phyloP scores from a whole-genome alignment of 495 filamentous ascomycete genomes.

The Penicillium goetzii region DNA sequence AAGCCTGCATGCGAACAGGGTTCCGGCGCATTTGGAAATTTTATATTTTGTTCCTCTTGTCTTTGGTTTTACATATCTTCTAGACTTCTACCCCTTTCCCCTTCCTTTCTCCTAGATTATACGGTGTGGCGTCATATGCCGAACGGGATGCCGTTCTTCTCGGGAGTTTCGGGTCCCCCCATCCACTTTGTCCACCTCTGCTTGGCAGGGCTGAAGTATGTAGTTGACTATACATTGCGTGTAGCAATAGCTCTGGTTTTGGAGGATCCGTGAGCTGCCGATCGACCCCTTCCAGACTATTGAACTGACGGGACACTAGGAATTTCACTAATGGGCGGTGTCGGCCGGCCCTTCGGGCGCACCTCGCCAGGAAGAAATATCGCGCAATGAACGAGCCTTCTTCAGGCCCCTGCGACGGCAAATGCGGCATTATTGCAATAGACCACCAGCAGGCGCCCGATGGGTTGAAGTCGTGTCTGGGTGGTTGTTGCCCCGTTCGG shows the following conservation, averaged over 20 bases:
- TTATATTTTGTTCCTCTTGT: not conserved
- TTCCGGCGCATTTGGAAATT: slow-evolving; percentile 21
- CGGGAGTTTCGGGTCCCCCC: slow-evolving; percentile 3
- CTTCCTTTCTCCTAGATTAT: not conserved
- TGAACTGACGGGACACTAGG: not conserved
- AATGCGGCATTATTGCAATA: slow-evolving; percentile 13
- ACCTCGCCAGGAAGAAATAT: not conserved
- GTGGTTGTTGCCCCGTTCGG: slow-evolving; percentile 4
- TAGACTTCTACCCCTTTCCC: not conserved
- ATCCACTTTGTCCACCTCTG: not conserved
- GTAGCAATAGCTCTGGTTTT: not conserved
- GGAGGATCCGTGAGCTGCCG: not conserved
- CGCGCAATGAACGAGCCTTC: slow-evolving; percentile 8
- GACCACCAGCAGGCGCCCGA: not conserved
- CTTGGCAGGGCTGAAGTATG: slow-evolving; percentile 23
- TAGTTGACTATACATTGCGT: not conserved
- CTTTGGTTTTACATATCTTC: not conserved
- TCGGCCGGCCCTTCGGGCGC: not conserved
- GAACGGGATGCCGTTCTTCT: slow-evolving; percentile 22
- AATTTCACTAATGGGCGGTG: not conserved
- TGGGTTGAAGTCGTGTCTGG: not conserved
- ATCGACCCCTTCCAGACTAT: not conserved
- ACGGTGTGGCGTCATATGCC: slow-evolving; percentile 4
- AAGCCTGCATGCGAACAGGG: slow-evolving; percentile 24
- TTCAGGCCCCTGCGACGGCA: slow-evolving; percentile 7